Conservation (phyloP, 352 stramenopile species). For the Phytophthora vignae region DNA sequence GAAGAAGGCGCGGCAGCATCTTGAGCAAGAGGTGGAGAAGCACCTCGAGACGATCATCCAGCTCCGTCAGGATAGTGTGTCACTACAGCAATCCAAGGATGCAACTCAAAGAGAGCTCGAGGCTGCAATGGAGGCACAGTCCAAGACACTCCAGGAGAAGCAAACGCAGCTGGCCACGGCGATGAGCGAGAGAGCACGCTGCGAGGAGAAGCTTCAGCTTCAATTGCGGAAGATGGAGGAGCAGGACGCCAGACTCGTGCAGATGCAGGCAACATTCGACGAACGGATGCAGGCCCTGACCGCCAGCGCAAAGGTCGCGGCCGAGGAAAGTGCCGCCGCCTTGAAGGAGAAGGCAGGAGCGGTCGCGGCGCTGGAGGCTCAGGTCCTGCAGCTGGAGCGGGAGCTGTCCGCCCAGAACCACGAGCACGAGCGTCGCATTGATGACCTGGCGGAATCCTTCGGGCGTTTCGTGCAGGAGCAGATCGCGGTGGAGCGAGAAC, state of each 20-base stretch:
- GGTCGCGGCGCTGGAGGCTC: slow-evolving; percentile 47
- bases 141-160: slow-evolving; percentile 53
- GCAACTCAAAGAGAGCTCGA: slow-evolving; percentile 42
- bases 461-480: slow-evolving; percentile 64
- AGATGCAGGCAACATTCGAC: slow-evolving; percentile 56
- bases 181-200: slow-evolving; percentile 43
- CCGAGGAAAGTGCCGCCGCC: slow-evolving; percentile 37
- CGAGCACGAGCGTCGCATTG: slow-evolving; percentile 64
- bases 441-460: slow-evolving; percentile 63
- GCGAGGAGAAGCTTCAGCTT: slow-evolving; percentile 55
- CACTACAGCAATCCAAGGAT: slow-evolving; percentile 56
- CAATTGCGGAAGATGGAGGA: slow-evolving; percentile 52
- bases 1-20: slow-evolving; percentile 60
- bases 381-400: slow-evolving; percentile 56
- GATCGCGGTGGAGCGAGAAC: slow-evolving; percentile 51
- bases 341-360: slow-evolving; percentile 42
- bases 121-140: slow-evolving; percentile 47
- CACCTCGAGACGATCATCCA: slow-evolving; percentile 59
- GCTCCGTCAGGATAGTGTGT: slow-evolving; percentile 66
- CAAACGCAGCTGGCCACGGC: slow-evolving; percentile 41
- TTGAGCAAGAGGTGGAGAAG: slow-evolving; percentile 75
- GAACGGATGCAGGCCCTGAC: slow-evolving; percentile 44
- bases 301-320: slow-evolving; percentile 31
- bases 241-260: slow-evolving; percentile 40
- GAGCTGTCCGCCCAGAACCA: slow-evolving; percentile 50